A percentile compares a stretch with the other conserved stretches of the same genome.
phyloP scores from a whole-genome alignment of 371 early-diverging fungal species.

The Paraphysoderma sedebokerense region DNA sequence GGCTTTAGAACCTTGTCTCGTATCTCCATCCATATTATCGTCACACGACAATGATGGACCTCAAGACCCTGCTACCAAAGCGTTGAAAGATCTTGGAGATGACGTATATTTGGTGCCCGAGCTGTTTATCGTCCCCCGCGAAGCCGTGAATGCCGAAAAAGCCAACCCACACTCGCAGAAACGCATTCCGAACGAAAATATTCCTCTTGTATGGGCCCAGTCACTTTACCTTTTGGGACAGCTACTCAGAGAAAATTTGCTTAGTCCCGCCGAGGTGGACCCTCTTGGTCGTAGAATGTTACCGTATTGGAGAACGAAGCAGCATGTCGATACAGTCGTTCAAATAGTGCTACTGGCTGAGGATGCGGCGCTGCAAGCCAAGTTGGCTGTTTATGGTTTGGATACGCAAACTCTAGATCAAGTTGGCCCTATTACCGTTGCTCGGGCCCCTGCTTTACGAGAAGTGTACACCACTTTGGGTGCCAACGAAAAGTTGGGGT shows the following conservation, averaged over 20 bases:
- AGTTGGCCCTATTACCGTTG: constrained; percentile 51
- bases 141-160: constrained; percentile 54
- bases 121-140: constrained; percentile 60
- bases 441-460: constrained; percentile 54
- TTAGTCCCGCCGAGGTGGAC: constrained; percentile 65
- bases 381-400: constrained; percentile 51
- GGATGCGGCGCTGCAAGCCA: constrained; percentile 44
- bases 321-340: constrained; percentile 34
- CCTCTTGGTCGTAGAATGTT: constrained; percentile 59
- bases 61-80: neutral
- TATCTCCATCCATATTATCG: constrained; percentile 6
- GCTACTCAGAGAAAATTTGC: constrained; percentile 54
- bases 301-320: too few relatives aligned
- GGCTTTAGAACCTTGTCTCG: constrained; percentile 44
- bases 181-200: constrained; percentile 69
- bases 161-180: constrained; percentile 49
- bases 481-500: constrained; percentile 50
- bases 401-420: constrained; percentile 57
- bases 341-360: constrained; percentile 69
- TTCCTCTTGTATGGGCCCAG: constrained; percentile 82
- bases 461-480: constrained; percentile 64
- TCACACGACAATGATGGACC: neutral
- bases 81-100: constrained; percentile 8
- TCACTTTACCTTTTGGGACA: constrained; percentile 62
- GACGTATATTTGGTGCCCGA: constrained; percentile 50